Evolutionary conservation across 352 stramenopile species (phyloP).

Genomic region (Peronosclerospora sorghi): DNA sequence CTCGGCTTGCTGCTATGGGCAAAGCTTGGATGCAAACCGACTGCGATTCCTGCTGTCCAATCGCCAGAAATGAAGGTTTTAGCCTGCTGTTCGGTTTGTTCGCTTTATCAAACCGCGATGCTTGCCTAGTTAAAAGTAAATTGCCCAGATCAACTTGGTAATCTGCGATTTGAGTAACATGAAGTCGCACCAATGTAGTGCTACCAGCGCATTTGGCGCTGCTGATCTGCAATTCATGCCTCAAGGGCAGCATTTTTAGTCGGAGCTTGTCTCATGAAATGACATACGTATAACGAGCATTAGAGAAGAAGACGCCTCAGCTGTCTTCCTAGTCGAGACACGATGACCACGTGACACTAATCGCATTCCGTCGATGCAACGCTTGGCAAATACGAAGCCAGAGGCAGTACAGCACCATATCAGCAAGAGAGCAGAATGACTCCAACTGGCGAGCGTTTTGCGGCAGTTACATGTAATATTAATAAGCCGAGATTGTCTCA

Average conservation of each 20-base stretch:
- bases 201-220: slow-evolving; percentile 8
- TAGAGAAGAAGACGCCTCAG: slow-evolving; percentile 10
- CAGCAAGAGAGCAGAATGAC: slow-evolving; percentile 2
- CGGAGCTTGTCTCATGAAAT: slow-evolving; percentile 7
- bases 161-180: no score
- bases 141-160: no score
- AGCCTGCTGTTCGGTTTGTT: no score
- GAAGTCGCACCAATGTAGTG: no score
- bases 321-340: slow-evolving; percentile 9
- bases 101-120: no score
- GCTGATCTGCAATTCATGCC: neutral
- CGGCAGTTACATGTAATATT: slow-evolving; percentile 9
- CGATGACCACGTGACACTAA: neutral
- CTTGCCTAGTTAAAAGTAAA: no score
- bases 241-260: slow-evolving; percentile 3
- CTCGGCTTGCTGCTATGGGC: slow-evolving; percentile 2
- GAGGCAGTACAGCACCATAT: neutral
- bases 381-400: slow-evolving; percentile 3
- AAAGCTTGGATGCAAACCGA: slow-evolving; percentile 4
- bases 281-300: neutral
- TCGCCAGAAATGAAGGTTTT: neutral
- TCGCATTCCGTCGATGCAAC: neutral
- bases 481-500: neutral
- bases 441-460: slow-evolving; percentile 9
- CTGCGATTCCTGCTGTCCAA: slow-evolving; percentile 2